Conservation (phyloP, 129 eudicot genomes). For the Flaveria robusta region DNA sequence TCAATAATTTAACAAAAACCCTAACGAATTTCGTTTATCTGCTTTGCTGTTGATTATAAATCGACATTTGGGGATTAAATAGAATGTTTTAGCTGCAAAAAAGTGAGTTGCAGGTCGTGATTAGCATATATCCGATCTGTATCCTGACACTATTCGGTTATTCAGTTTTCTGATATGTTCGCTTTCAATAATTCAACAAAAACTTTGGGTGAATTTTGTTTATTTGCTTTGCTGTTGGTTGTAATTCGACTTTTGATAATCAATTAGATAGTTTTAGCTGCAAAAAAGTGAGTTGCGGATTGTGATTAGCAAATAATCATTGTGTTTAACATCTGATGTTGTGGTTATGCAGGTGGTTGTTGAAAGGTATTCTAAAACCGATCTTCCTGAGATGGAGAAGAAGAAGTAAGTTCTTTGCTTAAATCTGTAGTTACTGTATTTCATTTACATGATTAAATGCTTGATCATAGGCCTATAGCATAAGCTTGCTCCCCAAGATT, state of each 20-base stretch:
- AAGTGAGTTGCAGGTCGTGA: no score
- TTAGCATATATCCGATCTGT: no score
- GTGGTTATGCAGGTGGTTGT: constrained; percentile 68
- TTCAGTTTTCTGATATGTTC: no score
- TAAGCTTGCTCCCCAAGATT: not conserved
- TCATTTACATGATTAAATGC: not conserved
- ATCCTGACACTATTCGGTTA: not conserved
- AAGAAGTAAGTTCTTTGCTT: constrained; percentile 61
- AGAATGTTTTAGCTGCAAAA: no score
- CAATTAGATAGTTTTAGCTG: no score
- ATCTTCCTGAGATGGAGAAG: constrained; percentile 94
- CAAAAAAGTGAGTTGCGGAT: no score
- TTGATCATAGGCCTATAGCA: not conserved
- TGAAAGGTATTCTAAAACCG: constrained; percentile 83
- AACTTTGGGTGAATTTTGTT: not conserved
- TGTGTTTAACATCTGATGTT: not conserved
- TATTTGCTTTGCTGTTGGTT: not conserved
- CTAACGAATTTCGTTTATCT: not conserved
- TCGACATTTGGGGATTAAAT: not conserved
- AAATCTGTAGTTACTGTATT: not conserved
- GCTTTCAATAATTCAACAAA: no score
- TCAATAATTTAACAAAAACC: not conserved
- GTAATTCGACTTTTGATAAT: not conserved
- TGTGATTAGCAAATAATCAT: not conserved
- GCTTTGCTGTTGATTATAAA: not conserved